A percentile compares a stretch with the other conserved stretches of the same genome.
These are phyloP conservation scores for Plectosphaerella cucumerina DNA, from an alignment of 2,329 filamentous ascomycete species.

Conservation along the genomic window DNA sequence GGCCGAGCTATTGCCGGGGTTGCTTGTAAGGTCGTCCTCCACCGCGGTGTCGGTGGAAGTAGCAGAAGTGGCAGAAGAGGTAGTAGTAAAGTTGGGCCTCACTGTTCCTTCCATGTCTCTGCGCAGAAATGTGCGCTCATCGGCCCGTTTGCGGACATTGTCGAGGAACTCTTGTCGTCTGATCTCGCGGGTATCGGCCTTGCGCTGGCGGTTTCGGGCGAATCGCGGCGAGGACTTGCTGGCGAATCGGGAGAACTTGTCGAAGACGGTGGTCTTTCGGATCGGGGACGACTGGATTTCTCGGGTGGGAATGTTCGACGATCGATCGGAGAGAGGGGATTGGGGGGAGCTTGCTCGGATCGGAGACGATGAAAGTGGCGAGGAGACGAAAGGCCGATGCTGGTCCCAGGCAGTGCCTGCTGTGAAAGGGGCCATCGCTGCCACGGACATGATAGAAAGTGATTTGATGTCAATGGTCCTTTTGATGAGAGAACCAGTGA, in stretches of 20 bases:
- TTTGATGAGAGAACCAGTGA: neutral
- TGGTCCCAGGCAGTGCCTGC: conserved; percentile 32
- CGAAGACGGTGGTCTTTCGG: conserved; percentile 15
- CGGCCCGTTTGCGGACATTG: conserved; percentile 56
- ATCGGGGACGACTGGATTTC: conserved; percentile 42
- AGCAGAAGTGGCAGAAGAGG: neutral
- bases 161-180: conserved; percentile 66
- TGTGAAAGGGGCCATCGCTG: conserved; percentile 38
- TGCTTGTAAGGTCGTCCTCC: too few relatives aligned
- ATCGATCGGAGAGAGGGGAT: conserved; percentile 37
- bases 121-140: conserved; percentile 56
- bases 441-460: conserved; percentile 28
- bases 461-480: conserved; percentile 1
- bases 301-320: conserved; percentile 26
- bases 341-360: conserved; percentile 47
- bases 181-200: conserved; percentile 51
- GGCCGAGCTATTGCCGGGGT: too few relatives aligned
- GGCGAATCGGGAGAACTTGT: neutral
- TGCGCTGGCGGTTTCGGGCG: neutral
- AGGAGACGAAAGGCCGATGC: conserved; percentile 44
- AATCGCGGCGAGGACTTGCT: neutral
- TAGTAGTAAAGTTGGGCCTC: conserved; percentile 6
- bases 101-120: conserved; percentile 61
- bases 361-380: conserved; percentile 57
- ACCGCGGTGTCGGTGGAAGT: too few relatives aligned